These are phyloP conservation scores for Typha latifolia DNA, from an alignment of 176 grass and related monocot species.

Conservation along the genomic window DNA sequence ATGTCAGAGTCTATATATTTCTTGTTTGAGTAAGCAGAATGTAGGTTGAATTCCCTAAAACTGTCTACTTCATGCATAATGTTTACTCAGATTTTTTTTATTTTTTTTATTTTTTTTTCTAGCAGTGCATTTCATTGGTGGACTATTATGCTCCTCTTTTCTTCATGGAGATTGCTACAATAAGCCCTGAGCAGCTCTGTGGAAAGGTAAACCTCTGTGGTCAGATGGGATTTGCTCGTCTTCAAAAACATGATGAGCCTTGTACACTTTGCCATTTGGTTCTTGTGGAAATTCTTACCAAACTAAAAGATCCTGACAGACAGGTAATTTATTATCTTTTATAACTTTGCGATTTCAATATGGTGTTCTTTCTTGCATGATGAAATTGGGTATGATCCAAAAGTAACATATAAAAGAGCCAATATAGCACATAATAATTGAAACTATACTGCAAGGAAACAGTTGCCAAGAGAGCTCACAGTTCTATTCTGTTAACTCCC, in stretches of 20 bases:
- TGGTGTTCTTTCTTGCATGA: no score
- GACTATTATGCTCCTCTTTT: constrained; percentile 58
- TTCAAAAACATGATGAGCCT: constrained; percentile 38
- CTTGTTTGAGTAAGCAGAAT: no score
- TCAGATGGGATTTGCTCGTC: constrained; percentile 12
- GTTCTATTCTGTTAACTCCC: no score
- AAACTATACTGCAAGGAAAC: no score
- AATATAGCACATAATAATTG: no score
- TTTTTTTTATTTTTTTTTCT: constrained; percentile 21
- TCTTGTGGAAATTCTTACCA: constrained; percentile 33
- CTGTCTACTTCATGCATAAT: neutral
- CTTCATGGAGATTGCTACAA: constrained; percentile 45
- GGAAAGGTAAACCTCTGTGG: constrained; percentile 46
- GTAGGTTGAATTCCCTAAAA: neutral
- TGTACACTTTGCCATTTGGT: constrained; percentile 55
- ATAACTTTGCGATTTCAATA: neutral
- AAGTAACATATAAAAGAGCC: no score
- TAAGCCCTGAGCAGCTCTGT: constrained; percentile 64
- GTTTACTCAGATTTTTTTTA: constrained; percentile 5
- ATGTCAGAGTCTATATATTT: neutral
- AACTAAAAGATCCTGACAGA: constrained; percentile 53
- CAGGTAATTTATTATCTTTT: constrained; percentile 36
- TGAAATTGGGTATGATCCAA: no score
- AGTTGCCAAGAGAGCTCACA: no score
- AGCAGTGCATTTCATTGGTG: constrained; percentile 55